Conservation (phyloP, 2,329 filamentous ascomycete genomes). For the Colletotrichum musicola region DNA sequence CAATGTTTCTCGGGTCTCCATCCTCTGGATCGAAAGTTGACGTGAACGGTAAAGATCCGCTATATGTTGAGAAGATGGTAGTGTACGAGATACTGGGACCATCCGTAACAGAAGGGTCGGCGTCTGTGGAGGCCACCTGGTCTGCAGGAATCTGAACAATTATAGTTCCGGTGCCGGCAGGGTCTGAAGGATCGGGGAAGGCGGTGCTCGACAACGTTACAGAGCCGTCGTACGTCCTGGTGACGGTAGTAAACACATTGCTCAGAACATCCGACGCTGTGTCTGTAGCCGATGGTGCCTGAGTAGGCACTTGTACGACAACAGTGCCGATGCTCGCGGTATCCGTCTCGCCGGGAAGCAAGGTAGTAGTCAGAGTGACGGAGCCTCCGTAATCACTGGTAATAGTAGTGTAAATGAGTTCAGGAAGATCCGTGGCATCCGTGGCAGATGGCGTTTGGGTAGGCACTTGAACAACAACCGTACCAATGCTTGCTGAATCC, state of each 20-base stretch:
- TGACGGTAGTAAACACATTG: not conserved
- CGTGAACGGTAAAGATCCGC: not conserved
- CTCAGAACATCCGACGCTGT: not conserved
- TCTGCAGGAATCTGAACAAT: slow-evolving; percentile 6
- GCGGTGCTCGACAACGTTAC: not conserved
- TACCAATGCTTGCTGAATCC: not conserved
- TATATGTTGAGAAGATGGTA: not conserved
- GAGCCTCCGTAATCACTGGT: slow-evolving; percentile 4
- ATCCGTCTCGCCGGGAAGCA: not conserved
- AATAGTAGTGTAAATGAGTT: slow-evolving; percentile 4
- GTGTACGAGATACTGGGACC: not conserved
- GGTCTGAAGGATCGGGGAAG: not conserved
- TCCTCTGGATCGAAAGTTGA: not conserved
- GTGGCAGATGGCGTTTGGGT: not conserved
- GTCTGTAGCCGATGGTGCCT: not conserved
- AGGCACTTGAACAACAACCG: not conserved
- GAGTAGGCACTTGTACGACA: not conserved
- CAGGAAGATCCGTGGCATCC: not conserved
- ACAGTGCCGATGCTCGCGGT: not conserved
- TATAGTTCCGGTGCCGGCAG: not conserved
- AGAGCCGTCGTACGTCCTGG: slow-evolving; percentile 8
- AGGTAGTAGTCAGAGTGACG: not conserved
- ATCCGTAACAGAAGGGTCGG: not conserved
- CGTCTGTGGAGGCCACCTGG: not conserved
- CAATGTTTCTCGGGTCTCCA: not conserved